Evolutionary conservation across 1,284 basidiomycete species (phyloP).

Genomic region (Rhodotorula sp.): DNA sequence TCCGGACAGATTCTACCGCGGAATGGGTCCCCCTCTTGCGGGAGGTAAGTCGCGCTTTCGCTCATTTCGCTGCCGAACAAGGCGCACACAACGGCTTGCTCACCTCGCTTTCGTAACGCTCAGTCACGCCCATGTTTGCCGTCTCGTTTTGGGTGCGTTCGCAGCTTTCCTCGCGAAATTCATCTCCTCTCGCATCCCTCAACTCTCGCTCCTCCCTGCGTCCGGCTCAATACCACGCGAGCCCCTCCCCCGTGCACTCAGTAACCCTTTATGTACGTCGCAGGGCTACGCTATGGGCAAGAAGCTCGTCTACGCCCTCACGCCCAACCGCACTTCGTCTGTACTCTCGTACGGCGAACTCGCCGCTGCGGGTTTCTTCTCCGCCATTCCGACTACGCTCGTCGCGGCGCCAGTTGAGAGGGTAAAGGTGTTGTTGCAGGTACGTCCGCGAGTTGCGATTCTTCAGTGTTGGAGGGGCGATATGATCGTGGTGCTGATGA

Average conservation of each 20-base stretch:
- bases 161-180: background rate
- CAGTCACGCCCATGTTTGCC: constrained; percentile 95
- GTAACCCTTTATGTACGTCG: background rate
- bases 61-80: too few species aligned
- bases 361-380: constrained; percentile 89
- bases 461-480: background rate
- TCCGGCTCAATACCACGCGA: background rate
- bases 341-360: constrained; percentile 76
- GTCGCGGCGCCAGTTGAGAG: constrained; percentile 94
- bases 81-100: background rate
- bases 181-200: background rate
- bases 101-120: too few species aligned
- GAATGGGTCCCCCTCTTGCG: constrained; percentile 90
- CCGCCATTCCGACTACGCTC: constrained; percentile 86
- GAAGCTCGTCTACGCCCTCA: constrained; percentile 69
- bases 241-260: too few species aligned
- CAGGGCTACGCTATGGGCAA: constrained; percentile 95
- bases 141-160: constrained; percentile 86
- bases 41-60: constrained; percentile 52
- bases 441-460: constrained; percentile 47
- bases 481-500: background rate
- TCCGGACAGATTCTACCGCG: constrained; percentile 76
- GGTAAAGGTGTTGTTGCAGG: constrained; percentile 93
- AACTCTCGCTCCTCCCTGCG: background rate
- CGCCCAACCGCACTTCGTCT: constrained; percentile 64